Evolutionary conservation across 2,329 filamentous ascomycete genomes (phyloP).

Genomic region (Ramularia endophylla): DNA sequence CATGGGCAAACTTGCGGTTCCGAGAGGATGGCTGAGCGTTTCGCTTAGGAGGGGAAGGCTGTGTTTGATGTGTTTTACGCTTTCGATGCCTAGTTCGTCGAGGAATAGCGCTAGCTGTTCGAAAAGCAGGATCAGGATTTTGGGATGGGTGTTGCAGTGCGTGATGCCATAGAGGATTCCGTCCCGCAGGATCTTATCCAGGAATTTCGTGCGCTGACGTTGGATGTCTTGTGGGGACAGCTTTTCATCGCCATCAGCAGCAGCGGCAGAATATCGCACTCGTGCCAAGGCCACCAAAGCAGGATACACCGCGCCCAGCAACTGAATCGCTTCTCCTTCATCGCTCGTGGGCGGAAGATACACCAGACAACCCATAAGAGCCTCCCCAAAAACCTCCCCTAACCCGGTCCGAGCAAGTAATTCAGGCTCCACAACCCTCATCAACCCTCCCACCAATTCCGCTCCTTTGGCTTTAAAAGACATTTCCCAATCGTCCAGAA

Average conservation of each 20-base stretch:
- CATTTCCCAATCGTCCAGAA: constrained; percentile 59
- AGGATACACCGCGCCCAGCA: constrained; percentile 62
- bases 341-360: constrained; percentile 73
- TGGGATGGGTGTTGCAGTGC: constrained; percentile 51
- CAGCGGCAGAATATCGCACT: constrained; percentile 36
- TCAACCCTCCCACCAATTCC: constrained; percentile 48
- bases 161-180: constrained; percentile 42
- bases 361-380: constrained; percentile 64
- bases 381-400: constrained; percentile 61
- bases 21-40: constrained; percentile 67
- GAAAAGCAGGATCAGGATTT: constrained; percentile 54
- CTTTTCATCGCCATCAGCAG: constrained; percentile 9
- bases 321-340: constrained; percentile 58
- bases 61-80: constrained; percentile 63
- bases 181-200: constrained; percentile 41
- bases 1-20: constrained; percentile 56
- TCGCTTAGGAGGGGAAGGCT: constrained; percentile 61
- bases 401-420: constrained; percentile 60
- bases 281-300: constrained; percentile 56
- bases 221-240: constrained; percentile 31
- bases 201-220: constrained; percentile 31
- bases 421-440: constrained; percentile 47
- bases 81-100: constrained; percentile 53
- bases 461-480: constrained; percentile 53
- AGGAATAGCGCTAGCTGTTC: constrained; percentile 47